A percentile compares a stretch with the other conserved stretches of the same genome.
These are phyloP conservation scores for Tieghemiomyces parasiticus DNA, from an alignment of 192 early-diverging fungal species.

Conservation along the genomic window DNA sequence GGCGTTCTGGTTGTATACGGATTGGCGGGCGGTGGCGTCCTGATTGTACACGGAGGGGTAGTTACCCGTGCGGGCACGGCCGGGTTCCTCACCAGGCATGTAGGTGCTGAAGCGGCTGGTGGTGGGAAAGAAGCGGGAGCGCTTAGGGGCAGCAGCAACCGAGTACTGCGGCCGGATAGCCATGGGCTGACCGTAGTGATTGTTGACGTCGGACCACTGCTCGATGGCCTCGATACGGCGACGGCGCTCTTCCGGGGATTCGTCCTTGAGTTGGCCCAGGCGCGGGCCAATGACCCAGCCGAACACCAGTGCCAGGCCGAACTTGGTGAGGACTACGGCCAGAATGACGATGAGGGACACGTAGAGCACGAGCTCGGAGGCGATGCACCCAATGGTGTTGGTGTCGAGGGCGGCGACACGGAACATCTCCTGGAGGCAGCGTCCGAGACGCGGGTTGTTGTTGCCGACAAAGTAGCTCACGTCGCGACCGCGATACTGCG, in stretches of 20 bases:
- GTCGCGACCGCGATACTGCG: constrained; percentile 32
- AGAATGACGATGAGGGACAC: constrained; percentile 65
- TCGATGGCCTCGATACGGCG: constrained; percentile 57
- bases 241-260: constrained; percentile 51
- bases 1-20: neutral
- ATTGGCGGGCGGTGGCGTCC: neutral
- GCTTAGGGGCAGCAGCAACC: constrained; percentile 1
- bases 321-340: constrained; percentile 55
- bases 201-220: constrained; percentile 57
- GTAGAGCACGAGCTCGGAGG: constrained; percentile 64
- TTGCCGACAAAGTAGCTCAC: constrained; percentile 31
- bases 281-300: constrained; percentile 45
- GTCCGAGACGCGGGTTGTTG: constrained; percentile 36
- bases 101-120: constrained; percentile 33
- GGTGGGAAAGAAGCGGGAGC: constrained; percentile 31
- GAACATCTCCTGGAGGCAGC: constrained; percentile 65
- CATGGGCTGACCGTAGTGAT: constrained; percentile 28
- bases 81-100: constrained; percentile 33
- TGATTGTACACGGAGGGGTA: constrained; percentile 19
- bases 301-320: constrained; percentile 58
- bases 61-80: constrained; percentile 15
- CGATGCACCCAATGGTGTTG: constrained; percentile 63
- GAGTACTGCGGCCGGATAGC: constrained; percentile 10
- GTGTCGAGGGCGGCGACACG: constrained; percentile 68
- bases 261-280: constrained; percentile 55